A percentile compares a stretch with the other conserved stretches of the same genome.
phyloP scores from a whole-genome alignment of 805 yeast genomes.

The Monosporozyma aerobia region DNA sequence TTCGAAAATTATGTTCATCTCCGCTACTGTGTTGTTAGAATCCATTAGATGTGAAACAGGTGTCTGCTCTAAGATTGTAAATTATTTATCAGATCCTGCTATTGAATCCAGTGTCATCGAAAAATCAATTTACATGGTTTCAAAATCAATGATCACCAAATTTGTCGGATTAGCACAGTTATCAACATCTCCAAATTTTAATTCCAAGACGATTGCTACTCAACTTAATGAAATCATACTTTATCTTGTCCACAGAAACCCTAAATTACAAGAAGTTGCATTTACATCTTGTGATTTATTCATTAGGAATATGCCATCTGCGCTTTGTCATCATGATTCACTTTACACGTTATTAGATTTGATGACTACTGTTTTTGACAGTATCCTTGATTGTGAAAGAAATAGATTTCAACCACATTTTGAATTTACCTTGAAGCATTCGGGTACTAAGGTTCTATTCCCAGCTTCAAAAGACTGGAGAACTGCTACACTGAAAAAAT shows the following conservation, averaged over 20 bases:
- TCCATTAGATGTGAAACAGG: constrained; percentile 70
- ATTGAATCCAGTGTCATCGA: constrained; percentile 60
- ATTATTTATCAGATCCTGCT: constrained; percentile 82
- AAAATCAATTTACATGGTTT: constrained; percentile 55
- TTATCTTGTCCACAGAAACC: constrained; percentile 69
- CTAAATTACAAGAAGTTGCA: constrained; percentile 69
- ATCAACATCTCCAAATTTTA: constrained; percentile 47
- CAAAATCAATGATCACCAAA: constrained; percentile 48
- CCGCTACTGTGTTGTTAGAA: constrained; percentile 76
- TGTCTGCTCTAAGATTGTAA: constrained; percentile 65
- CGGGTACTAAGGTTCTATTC: constrained; percentile 28
- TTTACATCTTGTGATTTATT: constrained; percentile 65
- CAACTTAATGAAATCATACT: constrained; percentile 64
- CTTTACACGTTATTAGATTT: constrained; percentile 76
- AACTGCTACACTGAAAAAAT: constrained; percentile 48
- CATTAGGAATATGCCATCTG: constrained; percentile 59
- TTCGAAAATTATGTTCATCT: constrained; percentile 77
- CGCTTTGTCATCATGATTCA: constrained; percentile 65
- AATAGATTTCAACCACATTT: constrained; percentile 82
- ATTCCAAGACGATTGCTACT: constrained; percentile 48
- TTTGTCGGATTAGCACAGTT: constrained; percentile 44
- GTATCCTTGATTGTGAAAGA: constrained; percentile 74
- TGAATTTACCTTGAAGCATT: constrained; percentile 41
- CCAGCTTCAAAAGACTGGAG: constrained; percentile 79
- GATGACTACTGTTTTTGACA: constrained; percentile 64